Percentiles rank a stretch among this genome's conserved stretches.
Conservation (phyloP, 805 yeast genomes). For the Candida methanosorbosa region DNA sequence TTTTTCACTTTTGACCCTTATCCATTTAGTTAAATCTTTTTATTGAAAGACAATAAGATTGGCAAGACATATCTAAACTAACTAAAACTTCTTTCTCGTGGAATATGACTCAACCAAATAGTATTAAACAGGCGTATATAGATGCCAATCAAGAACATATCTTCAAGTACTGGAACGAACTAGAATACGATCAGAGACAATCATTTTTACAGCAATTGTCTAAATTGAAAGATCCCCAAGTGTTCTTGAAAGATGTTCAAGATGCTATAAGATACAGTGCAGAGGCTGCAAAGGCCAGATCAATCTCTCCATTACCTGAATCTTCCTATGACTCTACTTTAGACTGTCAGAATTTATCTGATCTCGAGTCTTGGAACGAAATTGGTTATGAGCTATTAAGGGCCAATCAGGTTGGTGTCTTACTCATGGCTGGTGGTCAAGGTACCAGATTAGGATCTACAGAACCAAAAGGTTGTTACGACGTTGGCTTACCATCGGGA, state of each 20-base stretch:
- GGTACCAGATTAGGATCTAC: slow-evolving; percentile 91
- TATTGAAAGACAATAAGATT: too few relatives aligned
- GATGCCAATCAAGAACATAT: slow-evolving; percentile 47
- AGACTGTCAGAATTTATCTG: slow-evolving; percentile 11
- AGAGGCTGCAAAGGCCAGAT: slow-evolving; percentile 10
- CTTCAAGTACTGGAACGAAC: slow-evolving; percentile 36
- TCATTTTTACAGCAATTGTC: slow-evolving; percentile 32
- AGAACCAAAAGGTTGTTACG: slow-evolving; percentile 89
- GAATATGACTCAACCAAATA: slow-evolving; percentile 5
- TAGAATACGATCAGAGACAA: slow-evolving; percentile 27
- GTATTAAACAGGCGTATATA: slow-evolving; percentile 19
- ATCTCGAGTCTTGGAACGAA: slow-evolving; percentile 15
- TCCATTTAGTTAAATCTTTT: too few relatives aligned
- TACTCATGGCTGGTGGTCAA: slow-evolving; percentile 97
- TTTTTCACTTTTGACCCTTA: too few relatives aligned
- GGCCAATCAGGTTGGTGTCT: slow-evolving; percentile 72
- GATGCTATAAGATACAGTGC: slow-evolving; percentile 35
- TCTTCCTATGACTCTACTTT: slow-evolving; percentile 44
- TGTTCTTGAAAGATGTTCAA: slow-evolving; percentile 30
- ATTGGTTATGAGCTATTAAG: slow-evolving; percentile 63
- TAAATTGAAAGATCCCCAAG: slow-evolving; percentile 31
- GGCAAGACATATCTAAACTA: too few relatives aligned
- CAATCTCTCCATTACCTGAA: slow-evolving; percentile 43
- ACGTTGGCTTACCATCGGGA: slow-evolving; percentile 75
- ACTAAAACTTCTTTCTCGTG: too few relatives aligned